Conservation (phyloP, 768 basidiomycete genomes). For the Steccherinum ochraceum region DNA sequence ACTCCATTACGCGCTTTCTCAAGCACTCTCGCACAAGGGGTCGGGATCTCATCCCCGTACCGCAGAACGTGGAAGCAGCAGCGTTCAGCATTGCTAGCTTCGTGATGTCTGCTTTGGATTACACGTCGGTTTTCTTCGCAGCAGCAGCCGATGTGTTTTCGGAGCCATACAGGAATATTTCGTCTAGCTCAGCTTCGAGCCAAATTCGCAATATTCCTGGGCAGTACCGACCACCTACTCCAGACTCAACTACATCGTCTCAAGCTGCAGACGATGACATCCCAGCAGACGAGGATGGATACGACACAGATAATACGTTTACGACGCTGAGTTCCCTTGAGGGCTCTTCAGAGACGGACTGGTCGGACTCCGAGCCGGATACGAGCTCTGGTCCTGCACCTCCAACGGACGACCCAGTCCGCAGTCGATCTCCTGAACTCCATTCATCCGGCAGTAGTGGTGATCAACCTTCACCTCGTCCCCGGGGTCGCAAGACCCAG, state of each 20-base stretch:
- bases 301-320: conserved; percentile 8
- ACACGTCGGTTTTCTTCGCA: not conserved
- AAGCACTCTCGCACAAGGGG: not conserved
- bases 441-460: not conserved
- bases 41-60: not conserved
- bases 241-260: not conserved
- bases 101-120: not conserved
- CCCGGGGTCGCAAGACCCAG: not conserved
- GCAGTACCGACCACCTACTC: not conserved
- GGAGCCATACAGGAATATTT: not conserved
- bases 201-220: not conserved
- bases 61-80: not conserved
- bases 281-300: not conserved
- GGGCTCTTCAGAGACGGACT: conserved; percentile 5
- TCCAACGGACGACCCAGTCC: not conserved
- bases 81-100: not conserved
- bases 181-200: not conserved
- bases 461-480: not conserved
- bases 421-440: conserved; percentile 11
- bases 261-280: not conserved
- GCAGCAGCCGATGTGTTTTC: not conserved
- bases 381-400: not conserved
- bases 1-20: not conserved
- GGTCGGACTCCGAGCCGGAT: conserved; percentile 2
- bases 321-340: conserved; percentile 11